Evolutionary conservation across 2,329 filamentous ascomycete species (phyloP).

Genomic region (Phaeosphaeria sp.): DNA sequence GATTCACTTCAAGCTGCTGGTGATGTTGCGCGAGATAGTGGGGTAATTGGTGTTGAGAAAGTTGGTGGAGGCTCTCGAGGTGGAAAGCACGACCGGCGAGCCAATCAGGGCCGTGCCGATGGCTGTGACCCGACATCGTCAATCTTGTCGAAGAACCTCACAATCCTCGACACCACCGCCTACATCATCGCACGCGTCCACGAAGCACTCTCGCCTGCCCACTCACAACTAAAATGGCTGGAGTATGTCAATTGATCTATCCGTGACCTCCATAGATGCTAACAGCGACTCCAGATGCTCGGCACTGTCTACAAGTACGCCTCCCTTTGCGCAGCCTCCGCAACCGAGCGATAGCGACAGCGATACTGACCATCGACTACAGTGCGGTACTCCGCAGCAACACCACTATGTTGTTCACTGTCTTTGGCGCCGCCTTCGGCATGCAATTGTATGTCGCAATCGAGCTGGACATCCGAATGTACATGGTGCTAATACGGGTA

Average conservation of each 20-base stretch:
- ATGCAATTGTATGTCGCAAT: slow-evolving; percentile 81
- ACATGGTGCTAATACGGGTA: slow-evolving; percentile 25
- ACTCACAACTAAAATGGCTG: slow-evolving; percentile 61
- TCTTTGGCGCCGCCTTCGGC: slow-evolving; percentile 87
- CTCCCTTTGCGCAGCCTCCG: slow-evolving; percentile 24
- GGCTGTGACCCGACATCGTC: slow-evolving; percentile 25
- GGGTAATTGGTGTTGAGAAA: slow-evolving; percentile 11
- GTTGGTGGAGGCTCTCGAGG: slow-evolving; percentile 6
- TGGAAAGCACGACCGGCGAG: slow-evolving; percentile 13
- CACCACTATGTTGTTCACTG: slow-evolving; percentile 81
- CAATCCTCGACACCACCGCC: slow-evolving; percentile 29
- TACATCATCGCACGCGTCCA: slow-evolving; percentile 30
- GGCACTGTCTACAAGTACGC: slow-evolving; percentile 62
- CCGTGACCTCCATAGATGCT: slow-evolving; percentile 18
- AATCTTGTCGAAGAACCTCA: slow-evolving; percentile 30
- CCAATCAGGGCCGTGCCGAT: slow-evolving; percentile 38
- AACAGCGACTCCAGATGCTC: slow-evolving; percentile 53
- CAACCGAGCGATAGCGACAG: slow-evolving; percentile 8
- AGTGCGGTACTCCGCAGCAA: slow-evolving; percentile 89
- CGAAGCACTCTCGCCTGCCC: slow-evolving; percentile 24
- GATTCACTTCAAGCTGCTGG: not conserved
- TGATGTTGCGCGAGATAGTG: slow-evolving; percentile 6
- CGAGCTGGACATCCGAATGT: slow-evolving; percentile 3
- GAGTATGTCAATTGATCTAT: slow-evolving; percentile 56
- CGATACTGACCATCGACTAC: slow-evolving; percentile 42